A percentile compares a stretch with the other conserved stretches of the same genome.
These are phyloP conservation scores for Penicillium silybi DNA, from an alignment of 495 filamentous ascomycete species.

Conservation along the genomic window DNA sequence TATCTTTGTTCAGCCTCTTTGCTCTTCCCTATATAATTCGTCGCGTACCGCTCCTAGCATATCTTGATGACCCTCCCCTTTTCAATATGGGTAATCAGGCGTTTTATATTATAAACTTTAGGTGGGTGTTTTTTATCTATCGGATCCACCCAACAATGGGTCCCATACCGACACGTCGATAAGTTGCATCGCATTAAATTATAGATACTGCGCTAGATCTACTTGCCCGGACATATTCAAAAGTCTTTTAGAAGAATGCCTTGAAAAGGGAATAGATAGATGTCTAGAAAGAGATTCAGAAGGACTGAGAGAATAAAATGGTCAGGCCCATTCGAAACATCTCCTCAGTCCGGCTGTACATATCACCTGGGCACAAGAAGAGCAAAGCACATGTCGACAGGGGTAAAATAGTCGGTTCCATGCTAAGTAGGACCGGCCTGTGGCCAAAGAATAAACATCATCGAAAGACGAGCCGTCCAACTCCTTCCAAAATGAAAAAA, in stretches of 20 bases:
- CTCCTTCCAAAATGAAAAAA: constrained; percentile 13
- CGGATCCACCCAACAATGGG: background rate
- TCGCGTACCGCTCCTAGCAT: background rate
- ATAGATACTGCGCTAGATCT: too few species aligned
- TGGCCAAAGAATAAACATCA: constrained; percentile 13
- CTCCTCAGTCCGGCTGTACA: too few species aligned
- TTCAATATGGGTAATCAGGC: background rate
- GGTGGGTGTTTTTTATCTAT: background rate
- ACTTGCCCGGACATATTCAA: too few species aligned
- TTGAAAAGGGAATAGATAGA: too few species aligned
- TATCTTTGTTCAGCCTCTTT: background rate
- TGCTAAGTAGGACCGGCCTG: constrained; percentile 22
- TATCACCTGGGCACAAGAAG: background rate
- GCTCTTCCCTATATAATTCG: background rate
- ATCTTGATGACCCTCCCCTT: background rate
- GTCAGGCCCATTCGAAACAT: too few species aligned
- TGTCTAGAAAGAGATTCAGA: too few species aligned
- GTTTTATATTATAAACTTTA: background rate
- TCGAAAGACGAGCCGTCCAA: constrained; percentile 9
- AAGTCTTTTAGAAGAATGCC: too few species aligned
- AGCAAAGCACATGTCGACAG: background rate
- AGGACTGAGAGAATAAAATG: too few species aligned
- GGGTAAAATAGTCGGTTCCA: constrained; percentile 5
- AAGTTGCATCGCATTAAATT: constrained; percentile 20
- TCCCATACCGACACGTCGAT: background rate